Conservation (phyloP, 1,284 basidiomycete species). For the Mixia osmundae region DNA sequence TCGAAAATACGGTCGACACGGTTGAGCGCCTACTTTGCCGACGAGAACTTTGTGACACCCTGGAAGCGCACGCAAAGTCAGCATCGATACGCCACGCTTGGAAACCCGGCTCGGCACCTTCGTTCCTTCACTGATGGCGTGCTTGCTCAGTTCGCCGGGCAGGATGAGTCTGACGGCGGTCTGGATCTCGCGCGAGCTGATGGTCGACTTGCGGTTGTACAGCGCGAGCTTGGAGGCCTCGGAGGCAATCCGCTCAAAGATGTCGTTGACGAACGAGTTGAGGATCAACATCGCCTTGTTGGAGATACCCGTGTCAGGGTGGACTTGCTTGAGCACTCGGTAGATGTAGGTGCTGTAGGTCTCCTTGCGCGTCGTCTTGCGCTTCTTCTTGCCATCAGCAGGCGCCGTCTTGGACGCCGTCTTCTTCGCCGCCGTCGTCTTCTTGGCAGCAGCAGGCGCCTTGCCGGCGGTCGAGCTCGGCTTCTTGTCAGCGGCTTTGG, state of each 20-base stretch:
- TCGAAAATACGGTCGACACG: no score
- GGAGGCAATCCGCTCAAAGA: slow-evolving; percentile 69
- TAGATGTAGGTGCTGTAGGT: slow-evolving; percentile 16
- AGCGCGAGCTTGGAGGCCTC: slow-evolving; percentile 76
- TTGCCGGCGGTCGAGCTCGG: slow-evolving; percentile 3
- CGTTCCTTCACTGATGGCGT: slow-evolving; percentile 60
- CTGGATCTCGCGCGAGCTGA: slow-evolving; percentile 82
- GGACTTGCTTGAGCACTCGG: slow-evolving; percentile 59
- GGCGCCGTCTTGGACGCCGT: slow-evolving; percentile 23
- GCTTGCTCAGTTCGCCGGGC: slow-evolving; percentile 62
- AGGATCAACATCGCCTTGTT: slow-evolving; percentile 93
- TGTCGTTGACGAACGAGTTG: slow-evolving; percentile 31
- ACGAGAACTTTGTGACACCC: slow-evolving; percentile 31
- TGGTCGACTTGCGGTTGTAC: slow-evolving; percentile 84
- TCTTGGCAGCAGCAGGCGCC: slow-evolving; percentile 9
- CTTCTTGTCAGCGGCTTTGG: not conserved
- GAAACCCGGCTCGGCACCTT: slow-evolving; percentile 26
- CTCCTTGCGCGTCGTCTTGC: slow-evolving; percentile 45
- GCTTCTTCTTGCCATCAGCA: slow-evolving; percentile 35
- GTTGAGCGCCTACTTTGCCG: slow-evolving; percentile 37
- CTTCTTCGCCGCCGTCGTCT: slow-evolving; percentile 9
- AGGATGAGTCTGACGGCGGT: slow-evolving; percentile 71
- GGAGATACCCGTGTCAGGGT: slow-evolving; percentile 89
- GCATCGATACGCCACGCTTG: not conserved
- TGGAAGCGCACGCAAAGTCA: slow-evolving; percentile 11